phyloP scores from a whole-genome alignment of 371 early-diverging fungal genomes.

The Mucor saturninus region DNA sequence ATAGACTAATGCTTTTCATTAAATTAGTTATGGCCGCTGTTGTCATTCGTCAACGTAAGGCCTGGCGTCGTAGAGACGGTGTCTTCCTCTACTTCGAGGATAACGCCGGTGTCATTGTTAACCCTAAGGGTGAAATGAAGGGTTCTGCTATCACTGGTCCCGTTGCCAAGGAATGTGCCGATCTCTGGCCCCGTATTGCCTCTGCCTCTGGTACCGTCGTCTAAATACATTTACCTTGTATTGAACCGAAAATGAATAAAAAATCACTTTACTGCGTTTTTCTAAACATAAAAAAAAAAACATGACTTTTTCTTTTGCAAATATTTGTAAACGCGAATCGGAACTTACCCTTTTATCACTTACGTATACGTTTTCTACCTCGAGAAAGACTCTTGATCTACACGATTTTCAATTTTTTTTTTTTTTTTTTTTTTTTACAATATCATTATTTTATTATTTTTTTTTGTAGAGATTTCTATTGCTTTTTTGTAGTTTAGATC shows the following conservation, averaged over 20 bases:
- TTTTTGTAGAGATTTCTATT: conserved; percentile 1
- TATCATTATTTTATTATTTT: conserved; percentile 6
- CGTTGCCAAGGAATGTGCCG: conserved; percentile 99
- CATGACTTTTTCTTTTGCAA: background rate
- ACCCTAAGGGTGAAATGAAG: conserved; percentile 99
- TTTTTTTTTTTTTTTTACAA: background rate
- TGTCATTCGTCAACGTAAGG: conserved; percentile 99
- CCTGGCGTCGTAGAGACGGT: conserved; percentile 99
- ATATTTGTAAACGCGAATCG: too few relatives aligned
- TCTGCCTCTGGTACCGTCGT: conserved; percentile 94
- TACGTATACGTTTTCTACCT: too few relatives aligned
- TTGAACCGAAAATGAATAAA: conserved; percentile 5
- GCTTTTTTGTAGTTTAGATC: conserved; percentile 11
- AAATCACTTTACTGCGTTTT: background rate
- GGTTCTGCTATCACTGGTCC: conserved; percentile 99
- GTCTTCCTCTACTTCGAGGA: conserved; percentile 98
- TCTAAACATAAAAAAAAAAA: background rate
- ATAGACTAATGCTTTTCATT: background rate
- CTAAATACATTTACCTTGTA: conserved; percentile 24
- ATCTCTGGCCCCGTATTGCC: conserved; percentile 99
- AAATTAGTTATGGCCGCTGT: conserved; percentile 96
- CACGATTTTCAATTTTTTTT: too few relatives aligned
- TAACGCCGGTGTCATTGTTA: conserved; percentile 66
- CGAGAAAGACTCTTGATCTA: too few relatives aligned
- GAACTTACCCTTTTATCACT: too few relatives aligned